phyloP scores from a whole-genome alignment of 148 eudicot species.

The Chenopodium quinoa region DNA sequence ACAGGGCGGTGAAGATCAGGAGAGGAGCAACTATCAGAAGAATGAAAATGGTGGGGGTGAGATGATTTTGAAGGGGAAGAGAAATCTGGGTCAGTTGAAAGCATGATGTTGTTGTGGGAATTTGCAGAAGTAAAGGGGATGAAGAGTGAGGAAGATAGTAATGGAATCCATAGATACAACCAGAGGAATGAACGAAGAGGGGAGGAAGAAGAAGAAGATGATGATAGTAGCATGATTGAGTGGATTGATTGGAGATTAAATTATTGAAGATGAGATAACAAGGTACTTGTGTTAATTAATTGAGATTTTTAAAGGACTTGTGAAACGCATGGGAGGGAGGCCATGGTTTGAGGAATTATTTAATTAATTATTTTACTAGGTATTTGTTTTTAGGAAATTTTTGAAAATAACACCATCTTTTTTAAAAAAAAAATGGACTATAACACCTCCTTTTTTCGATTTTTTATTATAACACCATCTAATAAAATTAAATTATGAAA shows the following conservation, averaged over 20 bases:
- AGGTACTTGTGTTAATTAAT: too few species aligned
- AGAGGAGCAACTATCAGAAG: slow-evolving; percentile 53
- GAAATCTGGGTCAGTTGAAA: slow-evolving; percentile 30
- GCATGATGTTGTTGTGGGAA: slow-evolving; percentile 41
- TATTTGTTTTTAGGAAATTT: too few species aligned
- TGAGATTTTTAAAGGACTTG: too few species aligned
- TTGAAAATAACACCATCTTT: too few species aligned
- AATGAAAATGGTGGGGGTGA: background rate
- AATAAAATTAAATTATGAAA: too few species aligned
- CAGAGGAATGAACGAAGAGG: background rate
- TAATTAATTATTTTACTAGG: too few species aligned
- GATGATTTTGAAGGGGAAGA: background rate
- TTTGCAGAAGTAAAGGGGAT: slow-evolving; percentile 14
- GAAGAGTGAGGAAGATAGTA: slow-evolving; percentile 31
- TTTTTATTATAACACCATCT: too few species aligned
- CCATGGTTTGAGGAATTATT: too few species aligned
- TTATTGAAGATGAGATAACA: too few species aligned
- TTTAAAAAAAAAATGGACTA: too few species aligned
- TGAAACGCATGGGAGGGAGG: too few species aligned
- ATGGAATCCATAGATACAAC: slow-evolving; percentile 40
- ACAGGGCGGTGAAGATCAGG: slow-evolving; percentile 72
- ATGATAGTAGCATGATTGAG: background rate
- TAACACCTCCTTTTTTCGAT: too few species aligned
- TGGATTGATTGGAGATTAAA: background rate
- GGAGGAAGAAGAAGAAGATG: slow-evolving; percentile 21